phyloP scores from a whole-genome alignment of 2,329 filamentous ascomycete species.

The Colletotrichum tropicicola region DNA sequence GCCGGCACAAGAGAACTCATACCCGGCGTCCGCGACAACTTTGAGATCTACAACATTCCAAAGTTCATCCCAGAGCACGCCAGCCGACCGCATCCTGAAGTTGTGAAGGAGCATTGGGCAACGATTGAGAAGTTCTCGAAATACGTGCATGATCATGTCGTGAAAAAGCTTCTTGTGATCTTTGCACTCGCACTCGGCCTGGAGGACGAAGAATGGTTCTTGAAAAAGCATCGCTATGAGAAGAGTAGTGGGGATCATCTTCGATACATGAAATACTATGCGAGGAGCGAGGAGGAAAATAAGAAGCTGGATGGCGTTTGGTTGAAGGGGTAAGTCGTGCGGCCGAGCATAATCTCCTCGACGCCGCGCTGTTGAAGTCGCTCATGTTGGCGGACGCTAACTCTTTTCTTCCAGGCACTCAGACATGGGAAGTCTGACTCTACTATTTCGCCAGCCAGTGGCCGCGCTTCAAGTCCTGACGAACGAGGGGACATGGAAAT shows the following conservation, averaged over 20 bases:
- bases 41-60: slow-evolving; percentile 68
- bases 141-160: slow-evolving; percentile 54
- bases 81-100: slow-evolving; percentile 52
- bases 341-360: too few species aligned
- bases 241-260: slow-evolving; percentile 63
- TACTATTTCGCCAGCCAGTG: slow-evolving; percentile 65
- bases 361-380: too few species aligned
- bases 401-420: slow-evolving; percentile 49
- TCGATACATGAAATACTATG: slow-evolving; percentile 66
- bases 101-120: slow-evolving; percentile 56
- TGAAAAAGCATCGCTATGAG: slow-evolving; percentile 63
- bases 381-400: background rate
- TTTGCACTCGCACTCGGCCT: slow-evolving; percentile 50
- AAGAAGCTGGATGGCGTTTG: slow-evolving; percentile 47
- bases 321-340: background rate
- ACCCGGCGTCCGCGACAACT: slow-evolving; percentile 57
- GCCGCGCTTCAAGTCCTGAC: slow-evolving; percentile 59
- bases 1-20: slow-evolving; percentile 42
- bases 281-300: slow-evolving; percentile 53
- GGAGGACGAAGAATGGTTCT: slow-evolving; percentile 64
- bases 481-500: slow-evolving; percentile 48
- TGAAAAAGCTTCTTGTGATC: slow-evolving; percentile 58
- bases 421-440: slow-evolving; percentile 59
- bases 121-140: slow-evolving; percentile 64
- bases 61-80: slow-evolving; percentile 60